A percentile compares a stretch with the other conserved stretches of the same genome.
Evolutionary conservation across 345 rosid species (phyloP).

Genomic region (Mallotus nudiflorus): DNA sequence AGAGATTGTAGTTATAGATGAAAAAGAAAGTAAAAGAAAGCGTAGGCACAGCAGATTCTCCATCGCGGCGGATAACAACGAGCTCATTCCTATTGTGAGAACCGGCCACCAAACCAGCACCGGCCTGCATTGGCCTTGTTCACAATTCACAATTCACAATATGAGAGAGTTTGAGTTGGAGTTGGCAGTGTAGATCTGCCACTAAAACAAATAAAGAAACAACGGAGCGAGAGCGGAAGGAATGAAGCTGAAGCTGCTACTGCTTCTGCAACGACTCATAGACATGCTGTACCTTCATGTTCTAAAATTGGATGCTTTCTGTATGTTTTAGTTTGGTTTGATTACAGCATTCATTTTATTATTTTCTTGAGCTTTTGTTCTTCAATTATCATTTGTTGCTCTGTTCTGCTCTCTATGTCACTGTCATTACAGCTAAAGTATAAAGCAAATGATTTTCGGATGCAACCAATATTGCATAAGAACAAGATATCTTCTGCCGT

Average conservation of each 20-base stretch:
- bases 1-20: not conserved
- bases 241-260: not conserved
- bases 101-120: slow-evolving; percentile 51
- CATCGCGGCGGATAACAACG: slow-evolving; percentile 34
- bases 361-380: not conserved
- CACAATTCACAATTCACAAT: not conserved
- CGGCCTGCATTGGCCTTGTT: slow-evolving; percentile 33
- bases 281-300: no score
- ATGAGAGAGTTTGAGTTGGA: no score
- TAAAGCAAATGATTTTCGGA: no score
- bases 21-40: not conserved
- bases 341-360: no score
- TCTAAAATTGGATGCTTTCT: no score
- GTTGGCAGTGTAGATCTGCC: not conserved
- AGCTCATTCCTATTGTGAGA: slow-evolving; percentile 54
- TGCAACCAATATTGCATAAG: no score
- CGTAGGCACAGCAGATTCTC: slow-evolving; percentile 38
- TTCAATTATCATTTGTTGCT: not conserved
- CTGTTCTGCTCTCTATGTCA: not conserved
- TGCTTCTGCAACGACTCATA: no score
- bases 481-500: no score
- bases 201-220: not conserved
- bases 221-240: not conserved
- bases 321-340: no score
- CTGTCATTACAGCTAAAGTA: not conserved